phyloP scores from a whole-genome alignment of 2,329 filamentous ascomycete genomes.

The Fusarium multiceps region DNA sequence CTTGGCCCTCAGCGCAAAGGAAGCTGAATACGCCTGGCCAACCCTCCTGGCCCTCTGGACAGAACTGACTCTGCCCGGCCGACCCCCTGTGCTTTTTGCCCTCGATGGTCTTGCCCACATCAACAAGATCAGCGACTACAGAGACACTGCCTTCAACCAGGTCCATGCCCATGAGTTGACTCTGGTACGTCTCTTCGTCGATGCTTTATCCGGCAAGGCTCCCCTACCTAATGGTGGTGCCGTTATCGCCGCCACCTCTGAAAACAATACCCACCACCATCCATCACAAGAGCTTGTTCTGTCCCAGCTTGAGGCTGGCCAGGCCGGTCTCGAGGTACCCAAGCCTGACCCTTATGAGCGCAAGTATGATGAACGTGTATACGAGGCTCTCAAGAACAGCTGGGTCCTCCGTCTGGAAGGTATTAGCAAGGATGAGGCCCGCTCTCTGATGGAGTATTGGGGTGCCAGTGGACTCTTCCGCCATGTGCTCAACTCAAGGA shows the following conservation, averaged over 20 bases:
- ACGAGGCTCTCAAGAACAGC: slow-evolving; percentile 62
- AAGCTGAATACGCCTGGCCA: slow-evolving; percentile 81
- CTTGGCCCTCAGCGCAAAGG: slow-evolving; percentile 76
- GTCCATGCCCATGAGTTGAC: slow-evolving; percentile 90
- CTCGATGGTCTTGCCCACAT: slow-evolving; percentile 85
- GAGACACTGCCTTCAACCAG: slow-evolving; percentile 73
- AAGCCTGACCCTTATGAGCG: slow-evolving; percentile 64
- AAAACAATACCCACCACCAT: slow-evolving; percentile 74
- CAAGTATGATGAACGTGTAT: slow-evolving; percentile 68
- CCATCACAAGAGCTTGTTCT: slow-evolving; percentile 77
- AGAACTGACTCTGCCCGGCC: slow-evolving; percentile 72
- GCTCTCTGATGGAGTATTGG: slow-evolving; percentile 91
- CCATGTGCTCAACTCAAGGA: slow-evolving; percentile 73
- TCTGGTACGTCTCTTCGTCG: slow-evolving; percentile 79
- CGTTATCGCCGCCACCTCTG: slow-evolving; percentile 78
- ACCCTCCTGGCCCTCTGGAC: slow-evolving; percentile 84
- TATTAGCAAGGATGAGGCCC: slow-evolving; percentile 78
- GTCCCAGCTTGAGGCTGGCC: slow-evolving; percentile 62
- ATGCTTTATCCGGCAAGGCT: slow-evolving; percentile 72
- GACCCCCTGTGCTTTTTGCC: slow-evolving; percentile 74
- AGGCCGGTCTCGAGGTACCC: slow-evolving; percentile 53
- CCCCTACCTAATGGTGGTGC: slow-evolving; percentile 78
- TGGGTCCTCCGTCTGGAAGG: slow-evolving; percentile 71
- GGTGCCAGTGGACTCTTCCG: slow-evolving; percentile 85
- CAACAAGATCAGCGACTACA: slow-evolving; percentile 83